Conservation (phyloP, 2,329 filamentous ascomycete genomes). For the Capronia coronata region DNA sequence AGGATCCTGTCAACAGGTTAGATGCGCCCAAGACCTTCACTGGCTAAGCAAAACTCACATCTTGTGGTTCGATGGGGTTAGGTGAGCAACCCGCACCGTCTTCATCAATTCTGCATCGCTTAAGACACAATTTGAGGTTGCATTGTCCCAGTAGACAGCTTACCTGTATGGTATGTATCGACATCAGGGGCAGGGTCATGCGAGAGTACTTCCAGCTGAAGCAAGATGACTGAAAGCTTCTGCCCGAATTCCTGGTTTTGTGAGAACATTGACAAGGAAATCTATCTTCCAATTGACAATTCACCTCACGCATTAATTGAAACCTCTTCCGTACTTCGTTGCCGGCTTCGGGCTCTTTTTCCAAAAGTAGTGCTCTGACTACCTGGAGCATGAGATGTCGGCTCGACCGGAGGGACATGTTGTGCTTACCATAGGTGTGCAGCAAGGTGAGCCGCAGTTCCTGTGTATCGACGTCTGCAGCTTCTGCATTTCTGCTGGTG, state of each 20-base stretch:
- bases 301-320: constrained; percentile 10
- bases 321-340: constrained; percentile 5
- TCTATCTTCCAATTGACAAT: too few relatives aligned
- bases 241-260: constrained; percentile 49
- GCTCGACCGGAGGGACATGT: background rate
- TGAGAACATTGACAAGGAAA: background rate
- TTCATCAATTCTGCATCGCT: constrained; percentile 46
- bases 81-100: constrained; percentile 54
- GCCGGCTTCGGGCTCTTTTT: background rate
- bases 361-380: constrained; percentile 29
- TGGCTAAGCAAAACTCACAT: constrained; percentile 34
- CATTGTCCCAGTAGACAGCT: constrained; percentile 16
- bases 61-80: constrained; percentile 59
- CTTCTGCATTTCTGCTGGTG: constrained; percentile 49
- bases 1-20: constrained; percentile 43
- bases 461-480: constrained; percentile 52
- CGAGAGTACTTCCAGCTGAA: constrained; percentile 61
- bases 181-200: constrained; percentile 34
- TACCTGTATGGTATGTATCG: constrained; percentile 38
- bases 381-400: constrained; percentile 2
- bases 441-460: constrained; percentile 62
- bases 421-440: constrained; percentile 52
- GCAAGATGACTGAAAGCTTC: constrained; percentile 58
- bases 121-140: constrained; percentile 30
- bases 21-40: background rate